A percentile compares a stretch with the other conserved stretches of the same genome.
phyloP scores from a whole-genome alignment of 2,329 filamentous ascomycete genomes.

The Fusarium coffeatum region DNA sequence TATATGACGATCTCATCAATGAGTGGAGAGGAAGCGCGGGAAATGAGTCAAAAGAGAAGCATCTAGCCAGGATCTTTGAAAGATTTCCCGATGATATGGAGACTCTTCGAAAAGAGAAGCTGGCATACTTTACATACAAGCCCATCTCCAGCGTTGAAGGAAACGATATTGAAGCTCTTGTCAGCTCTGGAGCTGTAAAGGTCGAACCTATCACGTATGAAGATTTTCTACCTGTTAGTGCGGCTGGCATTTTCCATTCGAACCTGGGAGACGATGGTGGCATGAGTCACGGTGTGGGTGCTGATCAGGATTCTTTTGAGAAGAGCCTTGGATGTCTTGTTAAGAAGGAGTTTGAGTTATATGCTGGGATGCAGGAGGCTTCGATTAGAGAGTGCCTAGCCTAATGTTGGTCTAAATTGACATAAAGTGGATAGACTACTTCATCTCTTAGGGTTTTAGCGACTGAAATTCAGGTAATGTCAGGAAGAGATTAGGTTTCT shows the following conservation, averaged over 20 bases:
- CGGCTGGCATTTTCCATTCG: conserved; percentile 63
- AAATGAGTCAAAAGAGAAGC: conserved; percentile 23
- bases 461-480: rapidly evolving
- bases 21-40: conserved; percentile 39
- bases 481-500: background rate
- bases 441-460: background rate
- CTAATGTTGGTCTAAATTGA: background rate
- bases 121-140: conserved; percentile 56
- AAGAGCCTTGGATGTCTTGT: conserved; percentile 6
- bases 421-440: background rate
- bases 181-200: conserved; percentile 50
- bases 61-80: conserved; percentile 49
- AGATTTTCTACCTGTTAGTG: conserved; percentile 65
- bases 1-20: conserved; percentile 60
- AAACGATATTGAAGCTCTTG: conserved; percentile 46
- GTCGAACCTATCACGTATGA: conserved; percentile 63
- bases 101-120: conserved; percentile 49
- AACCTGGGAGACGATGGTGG: conserved; percentile 48
- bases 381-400: conserved; percentile 2
- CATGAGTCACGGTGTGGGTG: background rate
- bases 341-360: conserved; percentile 19
- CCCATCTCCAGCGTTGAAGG: background rate
- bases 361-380: conserved; percentile 8
- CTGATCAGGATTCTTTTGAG: conserved; percentile 11
- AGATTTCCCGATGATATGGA: conserved; percentile 57